phyloP scores from a whole-genome alignment of 179 eudicot species.

The Nepenthes alata region DNA sequence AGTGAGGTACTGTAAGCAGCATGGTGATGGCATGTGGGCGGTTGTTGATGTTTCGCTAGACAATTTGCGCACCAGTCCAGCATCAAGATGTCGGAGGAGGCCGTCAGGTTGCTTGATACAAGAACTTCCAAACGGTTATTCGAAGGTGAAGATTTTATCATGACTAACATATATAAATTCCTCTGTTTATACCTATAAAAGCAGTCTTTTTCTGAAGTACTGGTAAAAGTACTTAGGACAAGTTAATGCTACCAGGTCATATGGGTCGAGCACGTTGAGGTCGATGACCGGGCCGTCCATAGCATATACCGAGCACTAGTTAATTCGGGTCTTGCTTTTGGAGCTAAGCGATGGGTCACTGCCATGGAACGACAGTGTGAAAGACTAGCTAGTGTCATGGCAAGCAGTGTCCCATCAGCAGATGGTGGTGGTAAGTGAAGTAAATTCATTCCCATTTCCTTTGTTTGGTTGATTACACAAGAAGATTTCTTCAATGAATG shows the following conservation, averaged over 20 bases:
- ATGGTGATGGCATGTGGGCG: conserved; percentile 42
- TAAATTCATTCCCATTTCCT: background rate
- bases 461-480: background rate
- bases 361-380: conserved; percentile 51
- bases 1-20: conserved; percentile 47
- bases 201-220: no score
- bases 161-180: no score
- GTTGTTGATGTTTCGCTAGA: conserved; percentile 48
- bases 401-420: conserved; percentile 31
- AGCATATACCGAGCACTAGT: conserved; percentile 35
- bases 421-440: conserved; percentile 28
- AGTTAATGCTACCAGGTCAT: conserved; percentile 19
- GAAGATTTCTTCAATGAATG: no score
- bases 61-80: conserved; percentile 27
- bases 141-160: conserved; percentile 20
- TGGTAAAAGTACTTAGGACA: background rate
- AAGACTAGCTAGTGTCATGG: conserved; percentile 50
- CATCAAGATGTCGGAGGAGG: conserved; percentile 42
- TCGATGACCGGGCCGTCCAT: conserved; percentile 40
- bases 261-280: conserved; percentile 59
- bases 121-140: conserved; percentile 48
- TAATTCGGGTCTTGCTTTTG: conserved; percentile 42
- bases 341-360: conserved; percentile 52
- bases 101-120: conserved; percentile 55
- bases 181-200: no score